These are phyloP conservation scores for Lablab purpureus DNA, from an alignment of 306 rosid species.

Conservation along the genomic window DNA sequence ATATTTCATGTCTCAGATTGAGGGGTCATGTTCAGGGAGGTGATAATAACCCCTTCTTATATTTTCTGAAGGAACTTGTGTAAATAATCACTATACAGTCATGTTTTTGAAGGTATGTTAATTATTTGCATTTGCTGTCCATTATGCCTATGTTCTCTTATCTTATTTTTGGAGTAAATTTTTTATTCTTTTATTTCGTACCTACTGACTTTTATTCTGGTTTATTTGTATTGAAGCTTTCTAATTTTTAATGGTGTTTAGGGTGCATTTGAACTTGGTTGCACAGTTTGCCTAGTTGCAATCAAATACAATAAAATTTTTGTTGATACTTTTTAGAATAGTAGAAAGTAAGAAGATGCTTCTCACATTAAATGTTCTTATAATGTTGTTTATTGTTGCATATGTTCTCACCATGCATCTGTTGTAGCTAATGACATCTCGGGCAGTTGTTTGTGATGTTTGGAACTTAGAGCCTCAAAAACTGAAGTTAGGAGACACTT, in stretches of 20 bases:
- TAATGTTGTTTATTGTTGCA: background rate
- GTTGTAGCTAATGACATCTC: constrained; percentile 95
- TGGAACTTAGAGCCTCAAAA: constrained; percentile 97
- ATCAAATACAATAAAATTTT: constrained; percentile 97
- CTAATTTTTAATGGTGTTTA: constrained; percentile 49
- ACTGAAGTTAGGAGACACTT: constrained; percentile 81
- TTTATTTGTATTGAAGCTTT: constrained; percentile 38
- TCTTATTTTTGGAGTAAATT: no score
- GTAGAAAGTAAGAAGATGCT: constrained; percentile 81
- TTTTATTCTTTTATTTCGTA: no score
- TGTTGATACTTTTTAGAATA: constrained; percentile 98
- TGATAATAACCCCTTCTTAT: constrained; percentile 94
- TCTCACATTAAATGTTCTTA: constrained; percentile 18
- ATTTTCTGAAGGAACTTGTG: constrained; percentile 99
- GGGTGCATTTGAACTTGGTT: constrained; percentile 99
- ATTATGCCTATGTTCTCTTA: constrained; percentile 9
- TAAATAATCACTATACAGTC: constrained; percentile 93
- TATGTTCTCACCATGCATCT: constrained; percentile 76
- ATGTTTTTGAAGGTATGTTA: constrained; percentile 90
- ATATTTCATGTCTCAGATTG: constrained; percentile 65
- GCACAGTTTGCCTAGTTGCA: constrained; percentile 93
- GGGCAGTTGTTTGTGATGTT: constrained; percentile 99
- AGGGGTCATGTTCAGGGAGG: constrained; percentile 86
- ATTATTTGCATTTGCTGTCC: constrained; percentile 4
- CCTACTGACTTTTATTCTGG: background rate